Conservation (phyloP, 495 filamentous ascomycete genomes). For the Hypoxylon perforatum region DNA sequence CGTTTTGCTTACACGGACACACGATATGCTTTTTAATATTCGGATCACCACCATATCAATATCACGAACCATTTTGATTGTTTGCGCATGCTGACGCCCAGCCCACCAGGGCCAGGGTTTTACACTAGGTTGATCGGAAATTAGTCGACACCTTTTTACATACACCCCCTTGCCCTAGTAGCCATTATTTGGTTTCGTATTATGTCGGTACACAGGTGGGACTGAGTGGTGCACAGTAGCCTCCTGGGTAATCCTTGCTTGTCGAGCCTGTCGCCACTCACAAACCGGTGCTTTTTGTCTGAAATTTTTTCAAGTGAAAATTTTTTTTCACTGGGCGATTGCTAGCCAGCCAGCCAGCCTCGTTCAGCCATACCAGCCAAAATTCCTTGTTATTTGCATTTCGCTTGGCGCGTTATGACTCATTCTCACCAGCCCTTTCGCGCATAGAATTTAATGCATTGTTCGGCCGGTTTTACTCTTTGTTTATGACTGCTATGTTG, state of each 20-base stretch:
- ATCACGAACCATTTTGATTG: neutral
- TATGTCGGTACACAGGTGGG: constrained; percentile 36
- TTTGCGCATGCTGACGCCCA: constrained; percentile 5
- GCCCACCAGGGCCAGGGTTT: too few species aligned
- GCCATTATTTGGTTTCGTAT: constrained; percentile 41
- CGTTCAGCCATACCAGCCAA: constrained; percentile 35
- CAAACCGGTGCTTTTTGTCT: constrained; percentile 1
- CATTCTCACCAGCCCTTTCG: constrained; percentile 19
- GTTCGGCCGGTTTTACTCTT: constrained; percentile 13
- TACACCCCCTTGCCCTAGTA: constrained; percentile 18
- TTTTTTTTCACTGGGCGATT: constrained; percentile 18
- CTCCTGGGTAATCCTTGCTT: constrained; percentile 34
- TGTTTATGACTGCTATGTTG: constrained; percentile 2
- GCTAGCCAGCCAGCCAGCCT: constrained; percentile 20
- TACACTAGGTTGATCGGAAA: constrained; percentile 1
- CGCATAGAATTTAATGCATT: constrained; percentile 25
- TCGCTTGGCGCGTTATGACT: constrained; percentile 40
- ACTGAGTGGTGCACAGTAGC: constrained; percentile 28
- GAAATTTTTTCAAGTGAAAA: constrained; percentile 12
- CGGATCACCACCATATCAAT: neutral
- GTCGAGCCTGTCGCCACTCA: constrained; percentile 30
- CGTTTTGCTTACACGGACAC: too few species aligned
- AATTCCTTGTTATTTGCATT: constrained; percentile 38
- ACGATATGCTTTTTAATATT: neutral
- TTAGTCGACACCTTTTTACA: neutral